Evolutionary conservation across 352 stramenopile species (phyloP).

Genomic region (Phytopythium boreale): DNA sequence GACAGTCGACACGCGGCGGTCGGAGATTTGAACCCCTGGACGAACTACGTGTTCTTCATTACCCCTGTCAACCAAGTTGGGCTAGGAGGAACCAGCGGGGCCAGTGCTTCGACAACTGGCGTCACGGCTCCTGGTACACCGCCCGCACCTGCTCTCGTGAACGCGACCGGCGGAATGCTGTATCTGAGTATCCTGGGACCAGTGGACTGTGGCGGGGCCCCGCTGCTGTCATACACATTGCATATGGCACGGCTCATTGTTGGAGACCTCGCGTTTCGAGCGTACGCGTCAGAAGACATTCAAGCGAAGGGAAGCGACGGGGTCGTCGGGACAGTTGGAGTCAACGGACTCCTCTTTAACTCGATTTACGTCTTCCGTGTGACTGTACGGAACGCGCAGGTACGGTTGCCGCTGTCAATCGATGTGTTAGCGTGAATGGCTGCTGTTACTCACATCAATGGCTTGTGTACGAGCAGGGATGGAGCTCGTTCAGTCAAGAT

Average conservation of each 20-base stretch:
- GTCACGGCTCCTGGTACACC: conserved; percentile 16
- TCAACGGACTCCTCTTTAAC: conserved; percentile 29
- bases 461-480: conserved; percentile 25
- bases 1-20: background rate
- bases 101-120: conserved; percentile 12
- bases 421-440: too few species aligned
- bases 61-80: conserved; percentile 18
- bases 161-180: conserved; percentile 42
- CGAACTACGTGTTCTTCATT: conserved; percentile 27
- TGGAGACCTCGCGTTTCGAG: conserved; percentile 10
- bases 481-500: conserved; percentile 20
- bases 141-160: conserved; percentile 21
- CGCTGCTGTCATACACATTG: conserved; percentile 22
- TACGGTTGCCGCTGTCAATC: conserved; percentile 7
- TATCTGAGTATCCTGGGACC: conserved; percentile 32
- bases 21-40: conserved; percentile 24
- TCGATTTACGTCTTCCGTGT: conserved; percentile 34
- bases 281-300: conserved; percentile 11
- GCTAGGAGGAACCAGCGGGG: conserved; percentile 8
- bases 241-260: conserved; percentile 26
- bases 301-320: conserved; percentile 8
- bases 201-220: conserved; percentile 31
- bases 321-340: conserved; percentile 19
- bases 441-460: conserved; percentile 5
- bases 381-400: conserved; percentile 13